These are phyloP conservation scores for Lophiotrema nucula DNA, from an alignment of 495 filamentous ascomycete species.

Conservation along the genomic window DNA sequence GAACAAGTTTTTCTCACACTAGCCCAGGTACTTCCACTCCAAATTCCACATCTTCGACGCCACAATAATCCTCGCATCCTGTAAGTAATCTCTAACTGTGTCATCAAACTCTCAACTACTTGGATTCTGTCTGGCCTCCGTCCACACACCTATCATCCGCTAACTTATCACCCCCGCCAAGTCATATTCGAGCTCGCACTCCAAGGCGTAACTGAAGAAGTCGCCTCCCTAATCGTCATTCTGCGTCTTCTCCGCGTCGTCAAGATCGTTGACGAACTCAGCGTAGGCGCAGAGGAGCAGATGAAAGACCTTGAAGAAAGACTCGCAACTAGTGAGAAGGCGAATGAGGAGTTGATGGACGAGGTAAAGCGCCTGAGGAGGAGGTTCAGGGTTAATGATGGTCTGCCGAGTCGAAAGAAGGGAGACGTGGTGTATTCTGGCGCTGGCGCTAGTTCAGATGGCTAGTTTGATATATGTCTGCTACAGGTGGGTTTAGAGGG, in stretches of 20 bases:
- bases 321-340: conserved; percentile 47
- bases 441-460: too few species aligned
- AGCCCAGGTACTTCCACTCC: conserved; percentile 57
- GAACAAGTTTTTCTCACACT: conserved; percentile 10
- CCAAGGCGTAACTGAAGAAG: conserved; percentile 57
- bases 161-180: too few species aligned
- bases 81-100: conserved; percentile 44
- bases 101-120: too few species aligned
- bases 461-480: too few species aligned
- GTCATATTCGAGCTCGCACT: conserved; percentile 42
- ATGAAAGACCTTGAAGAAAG: conserved; percentile 47
- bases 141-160: too few species aligned
- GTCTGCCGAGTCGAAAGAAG: too few species aligned
- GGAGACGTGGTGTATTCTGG: too few species aligned
- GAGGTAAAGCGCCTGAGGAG: conserved; percentile 40
- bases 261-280: conserved; percentile 65
- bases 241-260: conserved; percentile 67
- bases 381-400: too few species aligned
- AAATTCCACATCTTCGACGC: conserved; percentile 66
- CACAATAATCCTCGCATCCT: conserved; percentile 60
- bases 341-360: conserved; percentile 48
- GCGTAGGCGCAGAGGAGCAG: conserved; percentile 56
- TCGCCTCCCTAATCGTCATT: conserved; percentile 61
- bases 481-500: too few species aligned
- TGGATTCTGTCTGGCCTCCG: too few species aligned